Conservation (phyloP, 371 early-diverging fungal genomes). For the Funneliformis caledonium region DNA sequence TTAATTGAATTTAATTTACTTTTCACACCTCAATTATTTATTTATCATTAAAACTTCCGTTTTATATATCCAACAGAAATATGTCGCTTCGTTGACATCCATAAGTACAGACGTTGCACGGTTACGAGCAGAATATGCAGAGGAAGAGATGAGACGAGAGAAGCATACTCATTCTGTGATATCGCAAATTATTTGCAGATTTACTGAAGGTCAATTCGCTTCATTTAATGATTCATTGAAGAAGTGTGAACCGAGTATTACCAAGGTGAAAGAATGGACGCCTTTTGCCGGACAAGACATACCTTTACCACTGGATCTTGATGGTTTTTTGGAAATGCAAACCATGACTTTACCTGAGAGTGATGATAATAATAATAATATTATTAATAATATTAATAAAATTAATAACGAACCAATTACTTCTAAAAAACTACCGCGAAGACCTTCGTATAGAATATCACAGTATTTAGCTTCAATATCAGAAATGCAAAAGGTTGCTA, state of each 20-base stretch:
- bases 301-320: neutral
- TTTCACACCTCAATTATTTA: no score
- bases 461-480: conserved; percentile 8
- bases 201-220: neutral
- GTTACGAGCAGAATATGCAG: neutral
- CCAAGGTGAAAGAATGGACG: conserved; percentile 23
- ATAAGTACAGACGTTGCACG: conserved; percentile 14
- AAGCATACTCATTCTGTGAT: conserved; percentile 5
- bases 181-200: conserved; percentile 11
- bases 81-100: conserved; percentile 16
- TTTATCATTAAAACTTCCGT: neutral
- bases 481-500: conserved; percentile 11
- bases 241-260: conserved; percentile 22
- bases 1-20: neutral
- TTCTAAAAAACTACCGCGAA: neutral
- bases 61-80: neutral
- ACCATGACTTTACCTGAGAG: neutral
- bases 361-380: neutral
- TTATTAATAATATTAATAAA: no score
- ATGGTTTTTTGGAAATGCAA: neutral
- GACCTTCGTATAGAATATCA: neutral
- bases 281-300: neutral
- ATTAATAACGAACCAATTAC: neutral
- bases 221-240: conserved; percentile 32
- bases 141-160: conserved; percentile 1